These are phyloP conservation scores for Talaromyces sp. DNA, from an alignment of 2,329 filamentous ascomycete species.

Conservation along the genomic window DNA sequence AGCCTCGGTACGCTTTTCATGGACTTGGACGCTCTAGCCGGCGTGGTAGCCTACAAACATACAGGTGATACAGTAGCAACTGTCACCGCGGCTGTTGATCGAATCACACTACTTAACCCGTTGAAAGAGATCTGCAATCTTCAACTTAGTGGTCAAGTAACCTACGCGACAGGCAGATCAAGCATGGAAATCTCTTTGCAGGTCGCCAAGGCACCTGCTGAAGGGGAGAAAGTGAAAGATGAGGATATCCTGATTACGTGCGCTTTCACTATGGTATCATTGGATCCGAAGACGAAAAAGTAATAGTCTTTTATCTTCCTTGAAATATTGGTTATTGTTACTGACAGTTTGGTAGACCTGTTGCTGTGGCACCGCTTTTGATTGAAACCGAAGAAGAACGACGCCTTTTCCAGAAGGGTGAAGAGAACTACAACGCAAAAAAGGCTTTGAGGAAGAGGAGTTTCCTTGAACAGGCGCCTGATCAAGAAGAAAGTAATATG, in stretches of 20 bases:
- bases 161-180: constrained; percentile 67
- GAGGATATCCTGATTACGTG: constrained; percentile 66
- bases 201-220: constrained; percentile 61
- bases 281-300: constrained; percentile 64
- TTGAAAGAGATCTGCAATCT: constrained; percentile 73
- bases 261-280: constrained; percentile 71
- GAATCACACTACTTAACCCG: constrained; percentile 64
- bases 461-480: constrained; percentile 62
- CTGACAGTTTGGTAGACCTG: constrained; percentile 43
- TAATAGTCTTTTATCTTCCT: constrained; percentile 27
- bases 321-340: neutral
- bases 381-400: constrained; percentile 62
- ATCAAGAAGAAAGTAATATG: constrained; percentile 64
- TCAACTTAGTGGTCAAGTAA: constrained; percentile 63
- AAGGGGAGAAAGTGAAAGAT: constrained; percentile 51
- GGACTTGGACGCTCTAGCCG: constrained; percentile 73
- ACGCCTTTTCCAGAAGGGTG: constrained; percentile 56
- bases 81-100: constrained; percentile 59
- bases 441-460: constrained; percentile 57
- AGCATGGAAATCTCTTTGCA: constrained; percentile 71
- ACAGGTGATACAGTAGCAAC: constrained; percentile 60
- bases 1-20: constrained; percentile 69
- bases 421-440: constrained; percentile 62
- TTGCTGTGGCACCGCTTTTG: constrained; percentile 57
- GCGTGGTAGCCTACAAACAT: constrained; percentile 70